phyloP scores from a whole-genome alignment of 1,284 basidiomycete genomes.

The Xerocomus nothofagi region DNA sequence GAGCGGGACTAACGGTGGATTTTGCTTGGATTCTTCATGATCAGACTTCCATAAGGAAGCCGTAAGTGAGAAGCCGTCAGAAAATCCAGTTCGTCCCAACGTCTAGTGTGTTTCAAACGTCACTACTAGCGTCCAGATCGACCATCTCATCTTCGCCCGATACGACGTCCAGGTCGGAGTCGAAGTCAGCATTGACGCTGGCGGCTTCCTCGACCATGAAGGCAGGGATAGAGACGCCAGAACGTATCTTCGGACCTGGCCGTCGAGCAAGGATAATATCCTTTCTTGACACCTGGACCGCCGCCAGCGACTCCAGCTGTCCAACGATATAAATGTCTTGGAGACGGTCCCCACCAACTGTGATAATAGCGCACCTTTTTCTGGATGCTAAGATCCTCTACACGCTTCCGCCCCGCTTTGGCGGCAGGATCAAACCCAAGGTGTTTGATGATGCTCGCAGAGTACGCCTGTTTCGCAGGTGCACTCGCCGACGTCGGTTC shows the following conservation, averaged over 20 bases:
- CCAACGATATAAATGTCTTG: neutral
- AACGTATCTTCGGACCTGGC: slow-evolving; percentile 54
- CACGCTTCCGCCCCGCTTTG: slow-evolving; percentile 47
- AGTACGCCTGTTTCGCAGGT: slow-evolving; percentile 50
- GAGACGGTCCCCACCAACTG: neutral
- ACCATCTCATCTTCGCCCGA: slow-evolving; percentile 22
- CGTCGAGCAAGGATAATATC: slow-evolving; percentile 53
- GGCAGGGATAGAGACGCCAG: slow-evolving; percentile 42
- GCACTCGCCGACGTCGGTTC: slow-evolving; percentile 14
- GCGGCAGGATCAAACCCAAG: slow-evolving; percentile 74
- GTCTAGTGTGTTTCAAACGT: slow-evolving; percentile 1
- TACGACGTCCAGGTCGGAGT: slow-evolving; percentile 15
- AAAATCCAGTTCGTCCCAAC: neutral
- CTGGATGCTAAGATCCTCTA: slow-evolving; percentile 43
- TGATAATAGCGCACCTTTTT: slow-evolving; percentile 51
- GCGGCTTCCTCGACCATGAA: slow-evolving; percentile 25
- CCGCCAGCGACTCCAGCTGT: slow-evolving; percentile 53
- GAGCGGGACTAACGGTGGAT: neutral
- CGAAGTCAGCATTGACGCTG: neutral
- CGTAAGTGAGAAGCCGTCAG: neutral
- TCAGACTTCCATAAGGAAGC: neutral
- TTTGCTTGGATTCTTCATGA: neutral
- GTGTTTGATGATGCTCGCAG: slow-evolving; percentile 60
- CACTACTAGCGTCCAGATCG: slow-evolving; percentile 30
- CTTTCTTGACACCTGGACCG: slow-evolving; percentile 46